Percentiles rank a stretch among this genome's conserved stretches.
Evolutionary conservation across 768 basidiomycete species (phyloP).

Genomic region (Crassisporium funariophilum): DNA sequence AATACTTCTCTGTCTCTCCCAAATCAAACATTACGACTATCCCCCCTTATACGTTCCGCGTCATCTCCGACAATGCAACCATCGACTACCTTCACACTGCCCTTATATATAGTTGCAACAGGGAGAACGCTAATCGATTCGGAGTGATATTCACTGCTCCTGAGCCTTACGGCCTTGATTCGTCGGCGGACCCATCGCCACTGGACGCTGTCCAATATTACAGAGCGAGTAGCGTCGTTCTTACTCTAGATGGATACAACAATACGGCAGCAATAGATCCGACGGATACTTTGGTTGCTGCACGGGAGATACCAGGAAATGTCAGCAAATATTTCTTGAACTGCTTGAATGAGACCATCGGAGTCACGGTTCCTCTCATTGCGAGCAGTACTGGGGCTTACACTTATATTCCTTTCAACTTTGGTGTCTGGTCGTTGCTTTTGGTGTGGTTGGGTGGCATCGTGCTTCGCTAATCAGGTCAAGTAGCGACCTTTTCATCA

Average conservation of each 20-base stretch:
- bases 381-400: too few relatives aligned
- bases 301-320: too few relatives aligned
- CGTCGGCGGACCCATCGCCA: slow-evolving; percentile 31
- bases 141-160: too few relatives aligned
- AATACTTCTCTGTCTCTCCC: too few relatives aligned
- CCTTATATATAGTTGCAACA: slow-evolving; percentile 39
- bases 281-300: slow-evolving; percentile 37
- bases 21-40: slow-evolving; percentile 32
- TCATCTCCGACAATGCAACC: slow-evolving; percentile 44
- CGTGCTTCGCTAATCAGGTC: too few relatives aligned
- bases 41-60: slow-evolving; percentile 36
- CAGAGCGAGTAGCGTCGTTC: slow-evolving; percentile 54
- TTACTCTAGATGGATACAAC: slow-evolving; percentile 61
- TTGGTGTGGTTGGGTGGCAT: too few relatives aligned
- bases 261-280: slow-evolving; percentile 45
- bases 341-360: slow-evolving; percentile 61
- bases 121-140: slow-evolving; percentile 10
- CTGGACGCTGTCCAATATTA: slow-evolving; percentile 59
- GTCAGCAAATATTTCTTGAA: too few relatives aligned
- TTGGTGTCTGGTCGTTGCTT: too few relatives aligned
- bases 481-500: too few relatives aligned
- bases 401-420: too few relatives aligned
- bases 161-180: slow-evolving; percentile 11
- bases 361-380: slow-evolving; percentile 51
- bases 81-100: slow-evolving; percentile 36